These are phyloP conservation scores for Trichoderma afroharzianum DNA, from an alignment of 2,329 filamentous ascomycete species.

Conservation along the genomic window DNA sequence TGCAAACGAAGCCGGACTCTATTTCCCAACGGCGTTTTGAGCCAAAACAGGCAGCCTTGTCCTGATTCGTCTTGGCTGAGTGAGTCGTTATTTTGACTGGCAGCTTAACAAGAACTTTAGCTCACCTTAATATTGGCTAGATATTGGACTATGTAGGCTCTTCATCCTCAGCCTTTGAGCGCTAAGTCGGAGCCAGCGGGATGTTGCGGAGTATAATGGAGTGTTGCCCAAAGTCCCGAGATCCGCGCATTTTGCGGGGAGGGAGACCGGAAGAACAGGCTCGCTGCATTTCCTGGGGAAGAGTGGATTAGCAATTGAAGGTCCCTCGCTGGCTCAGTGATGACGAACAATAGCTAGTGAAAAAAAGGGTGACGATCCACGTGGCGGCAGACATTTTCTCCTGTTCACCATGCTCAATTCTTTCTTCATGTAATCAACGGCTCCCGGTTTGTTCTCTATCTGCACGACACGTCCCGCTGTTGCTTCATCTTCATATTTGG, in stretches of 20 bases:
- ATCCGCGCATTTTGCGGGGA: not conserved
- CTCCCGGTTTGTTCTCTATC: not conserved
- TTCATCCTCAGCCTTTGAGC: not conserved
- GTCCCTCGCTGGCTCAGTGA: not conserved
- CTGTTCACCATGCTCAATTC: not conserved
- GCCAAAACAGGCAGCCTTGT: not conserved
- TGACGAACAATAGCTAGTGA: not conserved
- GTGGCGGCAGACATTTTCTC: not conserved
- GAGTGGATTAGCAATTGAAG: not conserved
- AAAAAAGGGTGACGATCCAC: not conserved
- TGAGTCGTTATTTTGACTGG: not conserved
- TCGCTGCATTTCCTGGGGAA: not conserved
- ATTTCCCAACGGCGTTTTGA: not conserved
- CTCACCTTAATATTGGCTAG: not conserved
- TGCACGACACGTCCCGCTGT: not conserved
- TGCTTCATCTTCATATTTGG: not conserved
- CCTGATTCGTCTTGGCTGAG: not conserved
- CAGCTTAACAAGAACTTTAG: not conserved
- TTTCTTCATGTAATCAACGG: not conserved
- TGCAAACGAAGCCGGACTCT: not conserved
- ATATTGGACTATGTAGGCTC: not conserved
- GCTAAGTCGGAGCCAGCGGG: not conserved
- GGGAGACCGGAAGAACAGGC: not conserved
- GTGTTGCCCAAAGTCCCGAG: not conserved
- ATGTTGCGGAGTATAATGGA: slow-evolving; percentile 3